Evolutionary conservation across 345 rosid species (phyloP), one percentile per base, ranked within the genome.

Genomic region (Eutrema heterophyllum): DNA sequence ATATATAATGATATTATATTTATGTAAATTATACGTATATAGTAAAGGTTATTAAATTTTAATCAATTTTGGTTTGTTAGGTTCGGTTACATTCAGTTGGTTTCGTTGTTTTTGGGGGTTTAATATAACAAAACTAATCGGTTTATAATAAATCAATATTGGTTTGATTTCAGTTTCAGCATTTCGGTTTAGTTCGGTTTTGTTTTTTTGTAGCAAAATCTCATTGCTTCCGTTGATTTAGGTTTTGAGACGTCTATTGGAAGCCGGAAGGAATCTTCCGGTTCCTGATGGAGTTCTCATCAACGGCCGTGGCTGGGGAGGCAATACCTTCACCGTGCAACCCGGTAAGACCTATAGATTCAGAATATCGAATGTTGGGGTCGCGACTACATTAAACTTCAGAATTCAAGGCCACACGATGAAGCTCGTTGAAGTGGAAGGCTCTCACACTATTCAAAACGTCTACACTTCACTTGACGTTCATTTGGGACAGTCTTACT

Each of bases 341-440:
- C 91, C 86, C 71, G 97, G 98, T 77, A 73, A 78, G 83, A 89
- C 97, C 24, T 94, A 91, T 67, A 84, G 96, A 81, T 85, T 94
- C 58, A 88, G 97, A 77, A 86, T 94, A 73, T 89, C 95, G 14
- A 94, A 94, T 75, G 97, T 91, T 50, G 98, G 98, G 30, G 30
- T 82, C 24, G 76, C 84, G 2, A 83, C 90, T 27, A 81, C 96
- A 4, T 80, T 94, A 12, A 94, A 94, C 78, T 91, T 94, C 75
- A 82, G 96, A 48, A 91, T 94, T 64, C 96, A 94, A 49, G 92
- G 93, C 32, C 98, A 94, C 83, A 80, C 67, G 15, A 77, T 94
- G 92, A 91, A 87, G 80, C 72, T 94, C 53, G 81, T 95, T 9
- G 99, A 94, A 80, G 97, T 88, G 1, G 99, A 95, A 80, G 99